Base-by-base conservation (phyloP, 2,329 filamentous ascomycete species). In the Colletotrichum kahawae region DNA sequence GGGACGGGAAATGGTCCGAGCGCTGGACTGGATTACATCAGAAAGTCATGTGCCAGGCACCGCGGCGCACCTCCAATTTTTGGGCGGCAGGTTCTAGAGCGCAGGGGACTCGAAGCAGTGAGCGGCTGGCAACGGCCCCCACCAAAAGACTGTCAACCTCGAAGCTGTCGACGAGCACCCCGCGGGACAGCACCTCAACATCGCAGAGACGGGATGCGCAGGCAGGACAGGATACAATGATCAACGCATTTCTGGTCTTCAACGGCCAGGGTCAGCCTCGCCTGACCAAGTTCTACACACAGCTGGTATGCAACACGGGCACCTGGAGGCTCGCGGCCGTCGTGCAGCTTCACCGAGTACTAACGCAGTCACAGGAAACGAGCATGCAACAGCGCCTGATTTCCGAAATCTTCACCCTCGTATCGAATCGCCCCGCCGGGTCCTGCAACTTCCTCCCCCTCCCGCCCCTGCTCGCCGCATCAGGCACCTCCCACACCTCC, bases 171-270 rank as follows among this genome's bases (percentile, higher is more conserved):
- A 38, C 56, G n/a, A n/a, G 36, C 24, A 68, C 8, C 21, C 33
- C 10, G 31, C 57, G 57, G 2, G 1, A 31, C 27, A 24, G 16
- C 18, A 18, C 29, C 16, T 63, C 27, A 62, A 63, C 33, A 21
- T 18, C 27, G 2, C 10, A 63, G 18, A 51, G 34, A 7, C 57
- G 73, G 69, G 69, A 82, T 79, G 80, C 78, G 63, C 76, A 77
- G 76, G 34, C 74, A 72, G 76, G 67, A 64, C n/a, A 60, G 62
- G 38, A 65, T 77, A 86, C 79, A 79, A 99, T 99, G 97, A 98
- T 99, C 85, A 99, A 98, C 89, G 97, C 97, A 36, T 96, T 99
- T 77, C 90, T 99, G 78, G 96, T 99, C 83, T 99, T 99, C 89
- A 99, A 99, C 83, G 98, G 98, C 88, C 95, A 96, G 80, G 97